Evolutionary conservation across 257 asterid species (phyloP).

Genomic region (Solanum virginianum): DNA sequence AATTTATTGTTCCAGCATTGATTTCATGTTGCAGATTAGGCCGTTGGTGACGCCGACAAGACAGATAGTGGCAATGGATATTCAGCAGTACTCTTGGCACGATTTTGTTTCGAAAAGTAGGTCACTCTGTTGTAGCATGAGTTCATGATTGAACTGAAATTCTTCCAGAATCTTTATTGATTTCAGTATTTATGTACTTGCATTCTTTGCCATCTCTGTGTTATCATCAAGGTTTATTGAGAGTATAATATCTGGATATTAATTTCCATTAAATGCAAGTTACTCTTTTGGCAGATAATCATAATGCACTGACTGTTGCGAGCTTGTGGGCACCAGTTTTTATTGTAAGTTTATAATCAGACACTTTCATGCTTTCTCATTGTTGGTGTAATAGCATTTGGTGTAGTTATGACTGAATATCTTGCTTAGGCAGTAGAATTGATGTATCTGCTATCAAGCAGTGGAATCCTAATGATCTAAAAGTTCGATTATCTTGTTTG

Average conservation of each 20-base stretch:
- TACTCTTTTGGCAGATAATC: constrained; percentile 55
- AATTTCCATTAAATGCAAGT: neutral
- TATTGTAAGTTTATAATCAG: constrained; percentile 42
- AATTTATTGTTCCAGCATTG: neutral
- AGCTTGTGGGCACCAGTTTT: constrained; percentile 95
- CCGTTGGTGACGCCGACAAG: constrained; percentile 74
- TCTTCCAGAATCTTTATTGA: neutral
- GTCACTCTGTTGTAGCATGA: constrained; percentile 4
- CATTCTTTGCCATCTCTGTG: neutral
- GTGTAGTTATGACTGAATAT: neutral
- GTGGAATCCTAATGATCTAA: neutral
- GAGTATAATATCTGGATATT: neutral
- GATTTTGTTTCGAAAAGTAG: constrained; percentile 74
- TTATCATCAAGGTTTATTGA: neutral
- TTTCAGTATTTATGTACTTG: neutral
- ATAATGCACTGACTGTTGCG: constrained; percentile 66
- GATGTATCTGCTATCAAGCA: neutral
- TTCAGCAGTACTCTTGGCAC: constrained; percentile 69
- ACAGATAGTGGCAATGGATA: constrained; percentile 28
- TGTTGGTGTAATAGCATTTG: neutral
- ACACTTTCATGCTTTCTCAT: neutral
- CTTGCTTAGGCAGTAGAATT: neutral
- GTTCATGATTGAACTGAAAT: neutral
- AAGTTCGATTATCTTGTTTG: neutral
- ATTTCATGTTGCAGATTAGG: constrained; percentile 45